Evolutionary conservation across 805 yeast species (phyloP).

Genomic region (Yarrowia deformans): DNA sequence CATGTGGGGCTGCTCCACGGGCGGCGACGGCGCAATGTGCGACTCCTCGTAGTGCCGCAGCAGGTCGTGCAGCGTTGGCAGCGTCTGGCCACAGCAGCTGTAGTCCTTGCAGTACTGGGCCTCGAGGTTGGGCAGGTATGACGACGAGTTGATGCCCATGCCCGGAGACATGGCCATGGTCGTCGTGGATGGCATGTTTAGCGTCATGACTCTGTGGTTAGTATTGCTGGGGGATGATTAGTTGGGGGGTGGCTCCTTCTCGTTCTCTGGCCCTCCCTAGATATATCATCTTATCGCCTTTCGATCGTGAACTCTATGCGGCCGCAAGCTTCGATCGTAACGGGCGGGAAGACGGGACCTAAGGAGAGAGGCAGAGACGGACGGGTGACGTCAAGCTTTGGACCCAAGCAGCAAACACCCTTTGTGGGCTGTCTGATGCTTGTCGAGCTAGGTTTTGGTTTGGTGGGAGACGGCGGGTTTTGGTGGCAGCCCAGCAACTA

Average conservation of each 20-base stretch:
- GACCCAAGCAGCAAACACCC: too few species aligned
- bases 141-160: slow-evolving; percentile 58
- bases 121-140: slow-evolving; percentile 90
- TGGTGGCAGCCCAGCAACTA: neutral
- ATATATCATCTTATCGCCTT: slow-evolving; percentile 6
- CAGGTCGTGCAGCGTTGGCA: slow-evolving; percentile 93
- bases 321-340: slow-evolving; percentile 34
- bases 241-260: too few species aligned
- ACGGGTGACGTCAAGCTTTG: neutral
- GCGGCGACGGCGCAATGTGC: slow-evolving; percentile 61
- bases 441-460: too few species aligned
- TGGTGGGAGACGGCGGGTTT: too few species aligned
- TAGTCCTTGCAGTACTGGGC: slow-evolving; percentile 97
- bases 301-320: slow-evolving; percentile 31
- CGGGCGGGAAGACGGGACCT: neutral
- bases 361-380: neutral
- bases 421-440: too few species aligned
- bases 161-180: slow-evolving; percentile 68
- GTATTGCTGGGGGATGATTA: too few species aligned
- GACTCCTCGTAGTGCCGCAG: slow-evolving; percentile 96
- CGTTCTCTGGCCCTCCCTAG: too few species aligned
- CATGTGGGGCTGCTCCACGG: slow-evolving; percentile 39
- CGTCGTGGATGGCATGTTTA: slow-evolving; percentile 48
- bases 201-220: slow-evolving; percentile 47
- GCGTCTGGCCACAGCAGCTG: slow-evolving; percentile 89